Evolutionary conservation across 495 filamentous ascomycete species (phyloP).

Genomic region (Cetradonia linearis): DNA sequence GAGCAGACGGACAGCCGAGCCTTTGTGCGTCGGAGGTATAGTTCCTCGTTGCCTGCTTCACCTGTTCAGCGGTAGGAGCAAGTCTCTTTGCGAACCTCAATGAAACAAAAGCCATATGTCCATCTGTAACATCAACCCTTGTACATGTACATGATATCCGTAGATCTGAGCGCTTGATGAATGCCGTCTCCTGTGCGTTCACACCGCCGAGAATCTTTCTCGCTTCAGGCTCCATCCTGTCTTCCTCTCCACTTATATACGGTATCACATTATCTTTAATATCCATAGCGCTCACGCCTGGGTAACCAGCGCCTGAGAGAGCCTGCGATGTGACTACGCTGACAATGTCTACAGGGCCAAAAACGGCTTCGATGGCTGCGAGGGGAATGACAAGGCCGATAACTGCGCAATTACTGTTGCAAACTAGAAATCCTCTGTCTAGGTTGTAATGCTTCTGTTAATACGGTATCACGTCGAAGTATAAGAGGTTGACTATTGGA

Average conservation of each 20-base stretch:
- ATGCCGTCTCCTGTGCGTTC: constrained; percentile 53
- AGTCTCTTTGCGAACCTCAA: constrained; percentile 54
- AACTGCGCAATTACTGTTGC: constrained; percentile 86
- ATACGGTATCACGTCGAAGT: constrained; percentile 67
- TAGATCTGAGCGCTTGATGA: constrained; percentile 52
- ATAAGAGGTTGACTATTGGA: constrained; percentile 72
- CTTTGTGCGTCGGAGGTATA: constrained; percentile 67
- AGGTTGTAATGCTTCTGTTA: constrained; percentile 57
- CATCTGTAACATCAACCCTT: constrained; percentile 73
- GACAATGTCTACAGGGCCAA: constrained; percentile 63
- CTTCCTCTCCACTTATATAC: constrained; percentile 79
- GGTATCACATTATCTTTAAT: constrained; percentile 78
- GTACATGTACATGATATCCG: constrained; percentile 72
- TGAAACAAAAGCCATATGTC: constrained; percentile 75
- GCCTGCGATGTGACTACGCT: constrained; percentile 84
- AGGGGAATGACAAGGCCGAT: constrained; percentile 86
- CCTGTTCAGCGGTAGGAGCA: constrained; percentile 51
- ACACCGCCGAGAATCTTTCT: constrained; percentile 71
- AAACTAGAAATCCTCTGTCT: constrained; percentile 71
- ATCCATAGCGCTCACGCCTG: constrained; percentile 65
- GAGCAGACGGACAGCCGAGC: constrained; percentile 68
- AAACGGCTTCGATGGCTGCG: constrained; percentile 66
- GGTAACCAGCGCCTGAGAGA: constrained; percentile 79
- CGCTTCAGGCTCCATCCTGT: constrained; percentile 77
- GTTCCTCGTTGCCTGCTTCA: constrained; percentile 56